Evolutionary conservation across 192 early-diverging fungal genomes (phyloP).

Genomic region (Fimicolochytrium jonesii): DNA sequence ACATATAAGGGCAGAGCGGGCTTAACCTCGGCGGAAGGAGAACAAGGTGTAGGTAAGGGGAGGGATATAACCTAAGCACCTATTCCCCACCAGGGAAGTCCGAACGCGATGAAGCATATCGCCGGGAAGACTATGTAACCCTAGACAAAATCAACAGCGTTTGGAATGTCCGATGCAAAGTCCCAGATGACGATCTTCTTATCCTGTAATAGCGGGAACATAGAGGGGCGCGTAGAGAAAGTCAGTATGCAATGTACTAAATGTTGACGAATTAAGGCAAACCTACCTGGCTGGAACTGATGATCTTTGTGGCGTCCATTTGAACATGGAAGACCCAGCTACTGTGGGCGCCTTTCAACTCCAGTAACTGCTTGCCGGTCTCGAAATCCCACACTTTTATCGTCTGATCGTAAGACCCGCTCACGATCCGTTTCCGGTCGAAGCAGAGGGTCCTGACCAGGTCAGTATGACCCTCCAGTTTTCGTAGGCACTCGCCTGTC

Average conservation of each 20-base stretch:
- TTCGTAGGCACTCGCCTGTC: constrained; percentile 34
- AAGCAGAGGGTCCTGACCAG: constrained; percentile 89
- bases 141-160: too few species aligned
- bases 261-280: background rate
- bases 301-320: constrained; percentile 74
- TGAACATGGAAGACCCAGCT: constrained; percentile 98
- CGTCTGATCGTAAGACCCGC: constrained; percentile 89
- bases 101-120: too few species aligned
- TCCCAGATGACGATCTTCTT: constrained; percentile 52
- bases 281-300: constrained; percentile 66
- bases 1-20: too few species aligned
- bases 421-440: constrained; percentile 76
- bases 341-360: constrained; percentile 70
- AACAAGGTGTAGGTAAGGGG: too few species aligned
- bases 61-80: too few species aligned
- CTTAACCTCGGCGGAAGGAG: too few species aligned
- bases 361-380: constrained; percentile 28
- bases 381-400: constrained; percentile 94
- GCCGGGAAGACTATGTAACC: too few species aligned
- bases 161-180: too few species aligned
- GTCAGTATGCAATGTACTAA: background rate
- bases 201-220: constrained; percentile 33
- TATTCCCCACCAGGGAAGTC: too few species aligned
- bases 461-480: constrained; percentile 69
- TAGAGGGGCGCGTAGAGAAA: background rate